phyloP scores from a whole-genome alignment of 2,329 filamentous ascomycete genomes.

The Mariannaea sp. region DNA sequence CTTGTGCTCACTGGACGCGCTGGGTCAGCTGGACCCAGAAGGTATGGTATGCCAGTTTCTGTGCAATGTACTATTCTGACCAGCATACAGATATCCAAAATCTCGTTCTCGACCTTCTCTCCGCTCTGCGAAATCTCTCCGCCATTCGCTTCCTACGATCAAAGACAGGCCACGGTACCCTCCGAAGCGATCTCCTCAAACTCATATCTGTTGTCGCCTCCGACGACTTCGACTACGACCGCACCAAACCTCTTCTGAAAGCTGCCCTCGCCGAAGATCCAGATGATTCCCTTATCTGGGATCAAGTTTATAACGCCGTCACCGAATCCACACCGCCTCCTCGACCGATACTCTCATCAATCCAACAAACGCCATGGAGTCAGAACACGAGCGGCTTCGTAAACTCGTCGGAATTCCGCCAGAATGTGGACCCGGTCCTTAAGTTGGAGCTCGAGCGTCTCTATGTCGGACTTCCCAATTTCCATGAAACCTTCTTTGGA shows the following conservation, averaged over 20 bases:
- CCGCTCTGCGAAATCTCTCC: conserved; percentile 19
- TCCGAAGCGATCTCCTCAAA: conserved; percentile 15
- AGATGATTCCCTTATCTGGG: conserved; percentile 43
- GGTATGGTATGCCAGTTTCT: conserved; percentile 20
- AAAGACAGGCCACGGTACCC: neutral
- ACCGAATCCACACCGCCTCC: conserved; percentile 30
- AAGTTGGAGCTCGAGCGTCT: conserved; percentile 42
- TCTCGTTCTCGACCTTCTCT: conserved; percentile 32
- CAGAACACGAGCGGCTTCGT: conserved; percentile 38
- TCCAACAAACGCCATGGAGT: conserved; percentile 37
- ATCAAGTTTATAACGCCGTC: conserved; percentile 33
- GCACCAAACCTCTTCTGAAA: conserved; percentile 42
- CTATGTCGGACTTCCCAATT: conserved; percentile 42
- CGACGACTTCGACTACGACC: conserved; percentile 30
- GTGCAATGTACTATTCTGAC: conserved; percentile 23
- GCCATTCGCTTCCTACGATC: neutral
- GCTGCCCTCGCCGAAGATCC: conserved; percentile 33
- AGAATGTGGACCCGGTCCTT: conserved; percentile 40
- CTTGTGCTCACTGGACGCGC: conserved; percentile 23
- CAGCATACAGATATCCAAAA: conserved; percentile 33
- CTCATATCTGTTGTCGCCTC: conserved; percentile 7
- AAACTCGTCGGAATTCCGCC: conserved; percentile 42
- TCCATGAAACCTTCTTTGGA: conserved; percentile 42
- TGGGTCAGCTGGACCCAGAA: conserved; percentile 33
- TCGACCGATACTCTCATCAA: conserved; percentile 31